A percentile compares a stretch with the other conserved stretches of the same genome.
Evolutionary conservation across 116 monocot species (phyloP).

Genomic region (Cymodocea nodosa): DNA sequence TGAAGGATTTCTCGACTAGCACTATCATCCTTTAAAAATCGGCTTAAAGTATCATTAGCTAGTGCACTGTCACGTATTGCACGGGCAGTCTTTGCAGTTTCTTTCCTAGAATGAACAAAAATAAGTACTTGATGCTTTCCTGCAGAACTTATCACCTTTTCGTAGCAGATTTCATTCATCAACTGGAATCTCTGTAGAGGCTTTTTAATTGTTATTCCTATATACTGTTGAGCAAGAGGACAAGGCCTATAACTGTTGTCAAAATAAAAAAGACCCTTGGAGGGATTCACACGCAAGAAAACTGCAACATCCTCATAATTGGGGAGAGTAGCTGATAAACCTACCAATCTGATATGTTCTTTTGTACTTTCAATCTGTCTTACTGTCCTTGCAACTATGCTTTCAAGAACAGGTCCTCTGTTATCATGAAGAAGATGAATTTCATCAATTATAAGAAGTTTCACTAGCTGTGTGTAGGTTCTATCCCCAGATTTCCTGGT

Average conservation of each 20-base stretch:
- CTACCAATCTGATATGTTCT: conserved; percentile 79
- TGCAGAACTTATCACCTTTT: conserved; percentile 75
- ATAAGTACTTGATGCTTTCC: conserved; percentile 97
- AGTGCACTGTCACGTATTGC: conserved; percentile 84
- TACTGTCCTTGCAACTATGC: conserved; percentile 95
- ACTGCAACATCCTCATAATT: conserved; percentile 71
- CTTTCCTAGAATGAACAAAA: conserved; percentile 95
- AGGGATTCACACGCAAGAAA: conserved; percentile 64
- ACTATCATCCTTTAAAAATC: conserved; percentile 87
- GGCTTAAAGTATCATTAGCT: conserved; percentile 72
- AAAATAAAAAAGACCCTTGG: conserved; percentile 65
- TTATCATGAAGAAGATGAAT: conserved; percentile 99
- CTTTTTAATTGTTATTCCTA: conserved; percentile 90
- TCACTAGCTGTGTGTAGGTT: conserved; percentile 90
- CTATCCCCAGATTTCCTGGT: conserved; percentile 96
- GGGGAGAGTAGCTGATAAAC: conserved; percentile 88
- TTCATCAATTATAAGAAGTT: conserved; percentile 90
- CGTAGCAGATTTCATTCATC: conserved; percentile 99
- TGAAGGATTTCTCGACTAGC: conserved; percentile 90
- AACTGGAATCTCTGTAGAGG: conserved; percentile 89
- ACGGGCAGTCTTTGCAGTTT: conserved; percentile 91
- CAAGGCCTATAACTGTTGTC: conserved; percentile 95
- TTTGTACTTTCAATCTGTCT: conserved; percentile 87
- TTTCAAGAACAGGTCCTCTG: conserved; percentile 94
- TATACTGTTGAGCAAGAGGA: conserved; percentile 90